Evolutionary conservation across 1,284 basidiomycete genomes (phyloP), one percentile per base, ranked within the genome.

Genomic region (Tilletia horrida): DNA sequence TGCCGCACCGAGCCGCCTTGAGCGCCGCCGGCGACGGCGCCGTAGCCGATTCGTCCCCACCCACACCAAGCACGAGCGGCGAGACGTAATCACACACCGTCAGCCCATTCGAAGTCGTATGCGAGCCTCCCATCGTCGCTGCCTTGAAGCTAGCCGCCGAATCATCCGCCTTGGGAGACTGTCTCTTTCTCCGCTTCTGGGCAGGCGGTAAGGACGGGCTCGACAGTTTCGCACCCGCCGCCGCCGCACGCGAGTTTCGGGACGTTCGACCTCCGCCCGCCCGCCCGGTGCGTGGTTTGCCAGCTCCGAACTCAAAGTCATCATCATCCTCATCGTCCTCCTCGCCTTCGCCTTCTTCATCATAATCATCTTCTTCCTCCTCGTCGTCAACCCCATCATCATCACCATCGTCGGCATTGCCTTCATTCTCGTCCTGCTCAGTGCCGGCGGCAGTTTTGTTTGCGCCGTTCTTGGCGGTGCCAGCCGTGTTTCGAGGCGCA

Each of bases 11-110:
- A n/a, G 69, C 59, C 27, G 71, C 70, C 27, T 59, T 59, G 27
- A 59, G 25, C 27, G 55, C 27, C 2, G 55, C 55, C 2, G 55
- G 27, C 16, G 55, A 25, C 11, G 21, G 21, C 23, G 21, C 14
- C 3, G n/a, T 6, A 2, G 50, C n/a, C 3, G 50, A 13, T 7
- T 21, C 50, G 21, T 21, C 3, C 4, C 13, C 50, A 6, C n/a
- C 50, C 25, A 18, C n/a, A 8, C 23, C 18, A 16, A 59, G 27
- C 31, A 59, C 55, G 25, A 79, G 48, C 21, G 79, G 80, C 16
- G 72, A 75, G 14, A 78, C 68, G 61, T 81, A 81, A 70, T 81
- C 76, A 69, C 80, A 81, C n/a, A 70, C 70, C 1, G 69, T 62
- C 27, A 64, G 59, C 4, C 62, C 50, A 7, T 21, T 50, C 7